Percentiles rank a stretch among this genome's conserved stretches.
These are phyloP conservation scores for Dendrobium chrysotoxum DNA, from an alignment of 106 monocot genomes.

Conservation along the genomic window DNA sequence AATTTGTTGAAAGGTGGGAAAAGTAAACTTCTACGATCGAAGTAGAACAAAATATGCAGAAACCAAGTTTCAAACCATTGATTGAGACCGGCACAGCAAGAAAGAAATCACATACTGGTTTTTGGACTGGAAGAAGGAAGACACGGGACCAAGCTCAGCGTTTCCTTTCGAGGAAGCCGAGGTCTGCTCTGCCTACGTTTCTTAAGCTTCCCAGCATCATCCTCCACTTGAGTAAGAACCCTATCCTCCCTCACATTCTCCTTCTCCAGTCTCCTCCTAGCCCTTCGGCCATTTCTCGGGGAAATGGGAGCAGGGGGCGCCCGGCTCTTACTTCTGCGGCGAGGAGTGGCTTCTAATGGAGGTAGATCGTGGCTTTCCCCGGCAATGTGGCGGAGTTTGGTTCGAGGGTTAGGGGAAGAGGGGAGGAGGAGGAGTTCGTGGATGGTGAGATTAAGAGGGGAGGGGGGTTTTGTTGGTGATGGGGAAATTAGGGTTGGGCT, in stretches of 20 bases:
- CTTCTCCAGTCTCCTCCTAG: slow-evolving; percentile 47
- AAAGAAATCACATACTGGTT: slow-evolving; percentile 14
- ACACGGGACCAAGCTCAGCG: slow-evolving; percentile 4
- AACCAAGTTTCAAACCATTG: not conserved
- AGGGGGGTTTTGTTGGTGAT: slow-evolving; percentile 23
- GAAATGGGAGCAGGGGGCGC: slow-evolving; percentile 17
- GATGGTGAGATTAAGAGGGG: slow-evolving; percentile 35
- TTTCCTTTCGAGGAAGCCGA: slow-evolving; percentile 19
- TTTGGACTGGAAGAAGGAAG: slow-evolving; percentile 16
- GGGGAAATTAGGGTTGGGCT: slow-evolving; percentile 16
- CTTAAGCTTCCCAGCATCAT: slow-evolving; percentile 28
- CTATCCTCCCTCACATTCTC: slow-evolving; percentile 36
- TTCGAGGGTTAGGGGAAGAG: slow-evolving; percentile 21
- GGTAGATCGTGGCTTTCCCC: slow-evolving; percentile 31
- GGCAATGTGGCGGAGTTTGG: slow-evolving; percentile 8
- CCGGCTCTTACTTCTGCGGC: slow-evolving; percentile 7
- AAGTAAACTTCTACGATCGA: too few species aligned
- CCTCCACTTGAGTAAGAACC: slow-evolving; percentile 16
- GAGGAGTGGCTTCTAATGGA: slow-evolving; percentile 10
- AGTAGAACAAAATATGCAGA: too few species aligned
- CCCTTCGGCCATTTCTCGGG: slow-evolving; percentile 40
- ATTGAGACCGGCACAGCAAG: not conserved
- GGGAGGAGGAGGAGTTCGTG: slow-evolving; percentile 60
- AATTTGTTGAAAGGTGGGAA: too few species aligned
- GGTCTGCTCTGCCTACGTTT: slow-evolving; percentile 26